Conservation (phyloP, 768 basidiomycete genomes). For the Leucosporidium scottii region DNA sequence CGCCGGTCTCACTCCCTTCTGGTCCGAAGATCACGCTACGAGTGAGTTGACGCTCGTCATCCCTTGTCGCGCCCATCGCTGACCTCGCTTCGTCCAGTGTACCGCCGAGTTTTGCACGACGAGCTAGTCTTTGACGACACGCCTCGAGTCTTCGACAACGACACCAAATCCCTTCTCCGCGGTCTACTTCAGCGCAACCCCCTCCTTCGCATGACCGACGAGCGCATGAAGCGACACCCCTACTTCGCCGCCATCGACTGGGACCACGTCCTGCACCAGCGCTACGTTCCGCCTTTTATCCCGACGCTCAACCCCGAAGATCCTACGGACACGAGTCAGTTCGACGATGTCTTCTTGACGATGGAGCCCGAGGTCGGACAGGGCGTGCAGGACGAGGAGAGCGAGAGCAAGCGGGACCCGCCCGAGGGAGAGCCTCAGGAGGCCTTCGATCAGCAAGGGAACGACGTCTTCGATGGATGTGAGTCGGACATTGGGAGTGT, state of each 20-base stretch:
- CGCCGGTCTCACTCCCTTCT: conserved; percentile 87
- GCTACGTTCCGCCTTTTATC: conserved; percentile 72
- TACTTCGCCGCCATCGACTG: conserved; percentile 88
- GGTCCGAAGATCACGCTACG: conserved; percentile 79
- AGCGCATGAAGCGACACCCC: conserved; percentile 84
- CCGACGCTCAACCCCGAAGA: conserved; percentile 80
- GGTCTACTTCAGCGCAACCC: conserved; percentile 92
- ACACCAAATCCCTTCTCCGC: conserved; percentile 89
- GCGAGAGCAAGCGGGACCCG: conserved; percentile 28
- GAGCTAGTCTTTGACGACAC: conserved; percentile 85
- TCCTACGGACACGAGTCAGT: conserved; percentile 94
- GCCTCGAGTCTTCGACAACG: conserved; percentile 70
- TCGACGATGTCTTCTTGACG: conserved; percentile 91
- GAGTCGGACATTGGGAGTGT: conserved; percentile 58
- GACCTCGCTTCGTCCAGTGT: conserved; percentile 53
- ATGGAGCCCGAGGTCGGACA: conserved; percentile 83
- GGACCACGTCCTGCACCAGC: conserved; percentile 69
- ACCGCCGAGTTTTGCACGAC: conserved; percentile 82
- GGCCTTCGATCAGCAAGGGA: conserved; percentile 47
- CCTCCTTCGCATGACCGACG: conserved; percentile 79
- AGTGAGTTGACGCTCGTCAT: not conserved
- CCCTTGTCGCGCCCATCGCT: too few species aligned
- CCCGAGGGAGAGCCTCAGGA: conserved; percentile 36
- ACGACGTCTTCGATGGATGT: conserved; percentile 87
- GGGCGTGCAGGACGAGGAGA: conserved; percentile 53